Base-by-base conservation (phyloP, 169 alveolate species). In the Plasmodium billcollinsi region DNA sequence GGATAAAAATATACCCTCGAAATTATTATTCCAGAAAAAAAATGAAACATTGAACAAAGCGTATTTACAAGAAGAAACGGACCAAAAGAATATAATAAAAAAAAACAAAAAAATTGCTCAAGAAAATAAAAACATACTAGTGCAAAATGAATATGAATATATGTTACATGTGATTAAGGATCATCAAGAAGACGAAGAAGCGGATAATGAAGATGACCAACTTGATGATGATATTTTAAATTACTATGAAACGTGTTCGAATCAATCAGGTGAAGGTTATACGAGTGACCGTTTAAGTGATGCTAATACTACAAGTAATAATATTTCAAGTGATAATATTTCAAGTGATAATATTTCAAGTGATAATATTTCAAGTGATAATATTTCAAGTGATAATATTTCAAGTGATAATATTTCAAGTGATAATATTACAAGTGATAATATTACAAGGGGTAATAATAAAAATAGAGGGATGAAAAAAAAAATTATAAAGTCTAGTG, bases 101-200 rank as follows among this genome's bases (percentile, higher is more conserved):
- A 69, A 47, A 20, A 45, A 63, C 63, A 39, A 71, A n/a, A 43
- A n/a, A 47, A 33, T 33, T 33, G 12, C 11, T n/a, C 50, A 65
- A 65, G 29, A 59, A 47, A 69, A 59, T 33, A 43, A 43, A 33
- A n/a, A 69, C 45, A 2, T 33, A 4, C 45, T 5, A 33, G 45
- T 43, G n/a, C 18, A 76, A 14, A 26, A 50, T 4, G 83, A 70
- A 43, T 69, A n/a, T 29, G 45, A 50, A 20, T 83, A 56, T 58
- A 83, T 83, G 91, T 20, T 66, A 2, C 61, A 61, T 54, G 15
- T 83, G 24, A 56, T 83, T 43, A 67, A 56, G 4, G 50, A 69
- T 2, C 45, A 66, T 14, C 78, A 83, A 54, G 47, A 72, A 73
- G 63, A 24, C 54, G 45, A 54, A 6, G 24, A 59, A 18, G 70